Base-by-base conservation (phyloP, 768 basidiomycete species). In the Boletus vinaceobasis region DNA sequence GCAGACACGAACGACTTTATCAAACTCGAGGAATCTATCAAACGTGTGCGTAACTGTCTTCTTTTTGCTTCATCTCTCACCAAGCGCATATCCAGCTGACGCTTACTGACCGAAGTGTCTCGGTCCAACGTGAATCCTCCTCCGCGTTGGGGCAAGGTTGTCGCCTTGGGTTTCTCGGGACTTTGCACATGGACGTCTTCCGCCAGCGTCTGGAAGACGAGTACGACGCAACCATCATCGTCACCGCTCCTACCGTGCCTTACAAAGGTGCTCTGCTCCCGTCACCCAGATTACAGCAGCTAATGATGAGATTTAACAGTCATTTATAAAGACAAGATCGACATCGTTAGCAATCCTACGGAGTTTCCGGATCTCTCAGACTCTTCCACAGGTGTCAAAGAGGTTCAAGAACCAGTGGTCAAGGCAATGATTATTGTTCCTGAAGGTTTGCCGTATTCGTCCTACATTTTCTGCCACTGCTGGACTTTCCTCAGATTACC, bases 191-290 rank as follows among this genome's bases (percentile, higher is more conserved):
- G 91, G 91, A 96, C 62, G 90, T 95, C 37, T 93, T 93, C 71
- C 87, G 94, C 21, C 97, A 99, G 68, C 83, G 97, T 14, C 76
- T 99, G 4, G 97, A 98, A 71, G 97, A 99, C 62, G 97, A 99
- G 69, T 93, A 97, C 62, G 86, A 93, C 54, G 90, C 94, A 32
- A 93, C 89, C 64, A 86, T 98, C 53, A 93, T 98, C 61, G 83
- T 98, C 52, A 99, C 97, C 11, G 89, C 94, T 4, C 97, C 97
- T 1, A 94, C 94, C 3, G 96, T 98, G 19, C 94, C 96, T 27
- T 94, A 93, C 71, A 89, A 92, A 77, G 73, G 94, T 90, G 27
- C 40, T 32, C 21, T 39, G 23, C 39, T 29, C 10, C 10, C 7
- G 8, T 38, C 35, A 2, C 10, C 14, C 39, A 5, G 26, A 33